Conservation (phyloP, 148 eudicot species). For the Camellia japonica region DNA sequence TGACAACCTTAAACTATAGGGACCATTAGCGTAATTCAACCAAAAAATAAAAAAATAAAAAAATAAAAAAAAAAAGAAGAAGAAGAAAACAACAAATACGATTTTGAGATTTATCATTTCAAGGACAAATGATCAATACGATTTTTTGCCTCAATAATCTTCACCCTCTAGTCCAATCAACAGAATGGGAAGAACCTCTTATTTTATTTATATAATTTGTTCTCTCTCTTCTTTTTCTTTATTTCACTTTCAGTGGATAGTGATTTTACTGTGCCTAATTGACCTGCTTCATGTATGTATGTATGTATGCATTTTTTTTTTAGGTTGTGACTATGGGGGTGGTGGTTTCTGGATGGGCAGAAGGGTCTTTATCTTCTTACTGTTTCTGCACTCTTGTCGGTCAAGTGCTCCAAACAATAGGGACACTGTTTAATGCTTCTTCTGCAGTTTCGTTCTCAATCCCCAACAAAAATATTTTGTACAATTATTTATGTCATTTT, state of each 20-base stretch:
- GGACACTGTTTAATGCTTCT: conserved; percentile 6
- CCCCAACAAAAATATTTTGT: background rate
- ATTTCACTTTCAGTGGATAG: conserved; percentile 5
- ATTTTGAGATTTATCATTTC: too few species aligned
- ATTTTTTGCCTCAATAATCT: too few species aligned
- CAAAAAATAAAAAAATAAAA: too few species aligned
- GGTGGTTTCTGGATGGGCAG: background rate
- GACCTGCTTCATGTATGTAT: background rate
- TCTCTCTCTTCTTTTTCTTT: background rate
- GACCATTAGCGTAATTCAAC: too few species aligned
- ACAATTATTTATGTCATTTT: background rate
- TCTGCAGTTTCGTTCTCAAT: background rate
- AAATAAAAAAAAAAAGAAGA: too few species aligned
- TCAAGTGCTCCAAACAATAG: conserved; percentile 13
- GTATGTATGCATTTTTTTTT: background rate
- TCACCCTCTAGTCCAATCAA: too few species aligned
- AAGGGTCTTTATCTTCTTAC: conserved; percentile 10
- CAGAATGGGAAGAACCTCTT: too few species aligned
- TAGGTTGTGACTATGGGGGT: background rate
- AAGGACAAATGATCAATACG: too few species aligned
- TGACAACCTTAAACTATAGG: too few species aligned
- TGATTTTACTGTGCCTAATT: conserved; percentile 8
- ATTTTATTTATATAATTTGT: too few species aligned
- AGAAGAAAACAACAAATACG: too few species aligned
- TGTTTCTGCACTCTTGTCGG: conserved; percentile 21